Percentiles rank a stretch among this genome's conserved stretches.
Evolutionary conservation across 2,329 filamentous ascomycete genomes (phyloP).

Genomic region (Kalaharituber pfeilii): DNA sequence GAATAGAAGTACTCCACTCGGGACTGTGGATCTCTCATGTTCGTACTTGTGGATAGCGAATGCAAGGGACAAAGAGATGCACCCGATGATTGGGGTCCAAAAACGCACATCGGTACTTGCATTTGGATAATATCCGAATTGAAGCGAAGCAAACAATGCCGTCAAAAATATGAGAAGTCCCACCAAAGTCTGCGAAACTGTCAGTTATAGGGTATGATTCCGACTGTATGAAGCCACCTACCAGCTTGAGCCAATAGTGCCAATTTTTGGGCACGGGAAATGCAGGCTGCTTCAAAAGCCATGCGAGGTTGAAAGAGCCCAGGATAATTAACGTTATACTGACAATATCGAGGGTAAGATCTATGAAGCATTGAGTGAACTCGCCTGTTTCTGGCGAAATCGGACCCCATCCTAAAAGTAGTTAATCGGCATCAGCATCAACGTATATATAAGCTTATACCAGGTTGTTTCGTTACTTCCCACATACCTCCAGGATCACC

Average conservation of each 20-base stretch:
- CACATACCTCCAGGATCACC: slow-evolving; percentile 17
- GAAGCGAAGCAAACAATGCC: slow-evolving; percentile 48
- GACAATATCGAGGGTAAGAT: slow-evolving; percentile 67
- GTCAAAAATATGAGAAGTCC: slow-evolving; percentile 45
- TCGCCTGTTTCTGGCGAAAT: slow-evolving; percentile 70
- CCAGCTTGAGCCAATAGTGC: slow-evolving; percentile 88
- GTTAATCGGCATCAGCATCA: background rate
- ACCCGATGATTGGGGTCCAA: slow-evolving; percentile 57
- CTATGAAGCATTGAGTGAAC: slow-evolving; percentile 93
- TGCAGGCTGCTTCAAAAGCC: slow-evolving; percentile 53
- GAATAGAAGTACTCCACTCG: slow-evolving; percentile 75
- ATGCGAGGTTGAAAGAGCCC: slow-evolving; percentile 62
- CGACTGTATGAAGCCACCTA: slow-evolving; percentile 30
- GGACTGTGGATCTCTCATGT: slow-evolving; percentile 62
- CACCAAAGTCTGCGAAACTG: slow-evolving; percentile 11
- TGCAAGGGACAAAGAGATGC: slow-evolving; percentile 55
- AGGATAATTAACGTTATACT: slow-evolving; percentile 62
- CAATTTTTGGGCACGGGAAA: slow-evolving; percentile 60
- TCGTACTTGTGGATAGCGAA: slow-evolving; percentile 73
- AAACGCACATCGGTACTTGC: slow-evolving; percentile 75
- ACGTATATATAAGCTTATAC: background rate
- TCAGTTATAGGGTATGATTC: background rate
- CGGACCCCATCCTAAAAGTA: slow-evolving; percentile 62
- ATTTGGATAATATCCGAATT: slow-evolving; percentile 51
- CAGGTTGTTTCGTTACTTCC: too few relatives aligned